Evolutionary conservation across 805 yeast genomes (phyloP).

Genomic region (Martiniozyma abietophila): DNA sequence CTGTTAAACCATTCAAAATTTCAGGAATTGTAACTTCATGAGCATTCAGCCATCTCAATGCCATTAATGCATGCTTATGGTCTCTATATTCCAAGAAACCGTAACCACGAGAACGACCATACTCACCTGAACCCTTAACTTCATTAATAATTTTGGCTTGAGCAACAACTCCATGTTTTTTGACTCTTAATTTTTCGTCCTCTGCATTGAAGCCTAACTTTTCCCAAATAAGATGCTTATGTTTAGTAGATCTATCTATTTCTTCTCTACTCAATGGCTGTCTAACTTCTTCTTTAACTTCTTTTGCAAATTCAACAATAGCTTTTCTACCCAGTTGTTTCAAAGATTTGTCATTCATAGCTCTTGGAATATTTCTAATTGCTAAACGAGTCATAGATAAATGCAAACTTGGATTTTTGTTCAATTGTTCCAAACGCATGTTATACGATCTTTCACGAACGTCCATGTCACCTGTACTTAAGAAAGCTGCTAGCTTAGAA

Average conservation of each 20-base stretch:
- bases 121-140: constrained; percentile 77
- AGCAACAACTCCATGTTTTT: constrained; percentile 81
- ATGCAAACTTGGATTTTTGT: constrained; percentile 85
- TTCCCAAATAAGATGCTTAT: constrained; percentile 34
- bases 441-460: constrained; percentile 81
- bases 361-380: constrained; percentile 85
- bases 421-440: constrained; percentile 80
- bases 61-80: constrained; percentile 91
- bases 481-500: constrained; percentile 64
- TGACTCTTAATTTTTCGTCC: constrained; percentile 45
- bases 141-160: constrained; percentile 93
- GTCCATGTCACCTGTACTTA: constrained; percentile 69
- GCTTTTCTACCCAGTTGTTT: constrained; percentile 93
- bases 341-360: constrained; percentile 79
- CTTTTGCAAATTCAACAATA: constrained; percentile 87
- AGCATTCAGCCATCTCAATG: constrained; percentile 92
- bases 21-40: constrained; percentile 73
- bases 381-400: constrained; percentile 93
- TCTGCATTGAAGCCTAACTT: constrained; percentile 28
- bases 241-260: constrained; percentile 64
- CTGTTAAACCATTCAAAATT: constrained; percentile 58
- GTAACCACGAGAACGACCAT: constrained; percentile 92
- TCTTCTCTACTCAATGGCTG: constrained; percentile 89
- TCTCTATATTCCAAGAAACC: constrained; percentile 92
- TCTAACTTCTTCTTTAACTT: constrained; percentile 64